These are phyloP conservation scores for Candida insectorum DNA, from an alignment of 805 yeast genomes.

Conservation along the genomic window DNA sequence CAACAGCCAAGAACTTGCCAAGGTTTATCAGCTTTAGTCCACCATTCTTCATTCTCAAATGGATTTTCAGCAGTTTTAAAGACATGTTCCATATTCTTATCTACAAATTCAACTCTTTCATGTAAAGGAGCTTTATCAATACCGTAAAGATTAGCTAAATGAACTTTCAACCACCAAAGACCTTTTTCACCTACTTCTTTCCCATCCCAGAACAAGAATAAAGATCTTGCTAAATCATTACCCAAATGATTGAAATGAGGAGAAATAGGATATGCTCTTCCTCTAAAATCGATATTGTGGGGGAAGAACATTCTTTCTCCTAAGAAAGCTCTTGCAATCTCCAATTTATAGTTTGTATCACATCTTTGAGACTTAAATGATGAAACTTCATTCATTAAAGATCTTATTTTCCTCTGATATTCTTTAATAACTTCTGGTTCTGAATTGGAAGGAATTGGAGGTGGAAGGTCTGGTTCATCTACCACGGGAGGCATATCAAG, in stretches of 20 bases:
- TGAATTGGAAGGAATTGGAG: slow-evolving; percentile 56
- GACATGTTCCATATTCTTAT: slow-evolving; percentile 53
- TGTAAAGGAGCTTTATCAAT: slow-evolving; percentile 67
- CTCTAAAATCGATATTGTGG: slow-evolving; percentile 78
- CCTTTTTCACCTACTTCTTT: slow-evolving; percentile 63
- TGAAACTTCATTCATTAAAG: slow-evolving; percentile 56
- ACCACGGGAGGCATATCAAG: slow-evolving; percentile 63
- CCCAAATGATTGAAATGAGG: slow-evolving; percentile 82
- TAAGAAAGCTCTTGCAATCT: slow-evolving; percentile 86
- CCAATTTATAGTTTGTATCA: slow-evolving; percentile 88
- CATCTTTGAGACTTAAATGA: slow-evolving; percentile 83
- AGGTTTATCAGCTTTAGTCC: slow-evolving; percentile 76
- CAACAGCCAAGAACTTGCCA: slow-evolving; percentile 79
- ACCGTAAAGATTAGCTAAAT: slow-evolving; percentile 70
- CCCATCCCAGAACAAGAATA: slow-evolving; percentile 76
- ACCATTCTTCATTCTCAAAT: slow-evolving; percentile 54
- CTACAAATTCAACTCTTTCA: slow-evolving; percentile 59
- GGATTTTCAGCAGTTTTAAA: slow-evolving; percentile 62
- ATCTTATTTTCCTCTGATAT: slow-evolving; percentile 63
- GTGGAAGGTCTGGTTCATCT: slow-evolving; percentile 44
- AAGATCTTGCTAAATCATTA: slow-evolving; percentile 70
- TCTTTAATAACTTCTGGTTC: slow-evolving; percentile 71
- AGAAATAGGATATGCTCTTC: slow-evolving; percentile 78
- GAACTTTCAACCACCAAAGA: slow-evolving; percentile 71
- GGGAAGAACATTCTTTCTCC: slow-evolving; percentile 79